Evolutionary conservation across 2,329 filamentous ascomycete genomes (phyloP).

Genomic region (Elsinoe ampelina): DNA sequence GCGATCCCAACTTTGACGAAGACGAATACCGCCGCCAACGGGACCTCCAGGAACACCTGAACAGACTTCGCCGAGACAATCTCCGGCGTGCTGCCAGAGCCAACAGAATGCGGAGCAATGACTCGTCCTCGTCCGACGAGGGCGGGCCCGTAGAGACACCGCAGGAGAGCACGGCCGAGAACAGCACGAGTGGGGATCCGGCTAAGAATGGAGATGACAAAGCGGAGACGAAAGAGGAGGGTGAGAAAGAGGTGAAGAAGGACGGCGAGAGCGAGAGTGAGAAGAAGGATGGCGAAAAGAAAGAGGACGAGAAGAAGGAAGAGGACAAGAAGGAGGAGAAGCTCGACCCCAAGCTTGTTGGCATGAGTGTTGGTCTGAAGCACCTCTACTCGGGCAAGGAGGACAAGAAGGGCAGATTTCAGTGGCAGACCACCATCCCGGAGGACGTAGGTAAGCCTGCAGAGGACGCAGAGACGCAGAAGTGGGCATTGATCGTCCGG

Average conservation of each 20-base stretch:
- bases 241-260: background rate
- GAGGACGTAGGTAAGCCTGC: slow-evolving; percentile 47
- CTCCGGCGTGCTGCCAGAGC: background rate
- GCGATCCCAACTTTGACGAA: background rate
- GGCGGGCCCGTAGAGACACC: slow-evolving; percentile 1
- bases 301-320: background rate
- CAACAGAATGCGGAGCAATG: background rate
- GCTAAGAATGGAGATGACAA: background rate
- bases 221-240: background rate
- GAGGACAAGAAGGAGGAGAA: slow-evolving; percentile 6
- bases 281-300: background rate
- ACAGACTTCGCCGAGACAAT: background rate
- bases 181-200: background rate
- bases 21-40: slow-evolving; percentile 1
- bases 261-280: background rate
- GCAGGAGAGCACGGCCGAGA: background rate
- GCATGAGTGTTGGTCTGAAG: slow-evolving; percentile 36
- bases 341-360: slow-evolving; percentile 19
- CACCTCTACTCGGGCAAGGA: slow-evolving; percentile 43
- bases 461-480: slow-evolving; percentile 53
- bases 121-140: slow-evolving; percentile 2
- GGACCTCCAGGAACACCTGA: background rate
- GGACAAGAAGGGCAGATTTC: slow-evolving; percentile 41
- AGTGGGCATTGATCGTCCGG: slow-evolving; percentile 52
- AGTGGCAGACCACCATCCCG: slow-evolving; percentile 49